Percentiles rank a stretch among this genome's conserved stretches.
Evolutionary conservation across 2,329 filamentous ascomycete genomes (phyloP).

Genomic region (Sclerotinia subarctica): DNA sequence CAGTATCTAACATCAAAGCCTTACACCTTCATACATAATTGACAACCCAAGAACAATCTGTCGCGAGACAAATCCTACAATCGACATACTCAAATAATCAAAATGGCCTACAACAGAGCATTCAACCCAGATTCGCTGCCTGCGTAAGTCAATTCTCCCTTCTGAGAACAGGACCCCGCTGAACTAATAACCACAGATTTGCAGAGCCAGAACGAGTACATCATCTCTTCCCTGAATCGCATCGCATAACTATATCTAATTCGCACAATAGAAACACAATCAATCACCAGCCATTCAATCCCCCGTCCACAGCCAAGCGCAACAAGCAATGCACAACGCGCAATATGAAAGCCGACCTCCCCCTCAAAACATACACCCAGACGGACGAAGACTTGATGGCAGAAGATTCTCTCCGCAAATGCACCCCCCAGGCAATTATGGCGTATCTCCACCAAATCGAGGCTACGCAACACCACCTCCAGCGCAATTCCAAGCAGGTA

Average conservation of each 20-base stretch:
- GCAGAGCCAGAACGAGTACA: conserved; percentile 48
- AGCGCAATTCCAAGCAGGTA: conserved; percentile 41
- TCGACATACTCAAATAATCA: conserved; percentile 22
- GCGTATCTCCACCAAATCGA: conserved; percentile 38
- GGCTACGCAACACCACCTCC: conserved; percentile 48
- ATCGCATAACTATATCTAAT: background rate
- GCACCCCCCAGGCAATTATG: conserved; percentile 32
- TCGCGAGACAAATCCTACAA: background rate
- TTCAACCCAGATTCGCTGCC: conserved; percentile 95
- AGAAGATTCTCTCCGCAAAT: conserved; percentile 32
- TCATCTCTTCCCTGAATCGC: conserved; percentile 22
- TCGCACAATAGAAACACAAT: conserved; percentile 15
- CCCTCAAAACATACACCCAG: conserved; percentile 21
- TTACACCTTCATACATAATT: background rate
- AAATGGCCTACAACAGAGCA: conserved; percentile 90
- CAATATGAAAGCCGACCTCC: conserved; percentile 34
- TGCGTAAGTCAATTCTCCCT: conserved; percentile 57
- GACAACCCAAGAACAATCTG: background rate
- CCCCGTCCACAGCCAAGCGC: conserved; percentile 23
- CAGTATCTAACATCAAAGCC: background rate
- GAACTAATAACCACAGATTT: conserved; percentile 42
- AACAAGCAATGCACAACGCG: conserved; percentile 30
- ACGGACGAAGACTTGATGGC: conserved; percentile 19
- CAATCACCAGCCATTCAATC: background rate
- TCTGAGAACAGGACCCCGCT: conserved; percentile 23